Base-by-base conservation (phyloP, 2,329 filamentous ascomycete genomes). In the Alternaria sp. region DNA sequence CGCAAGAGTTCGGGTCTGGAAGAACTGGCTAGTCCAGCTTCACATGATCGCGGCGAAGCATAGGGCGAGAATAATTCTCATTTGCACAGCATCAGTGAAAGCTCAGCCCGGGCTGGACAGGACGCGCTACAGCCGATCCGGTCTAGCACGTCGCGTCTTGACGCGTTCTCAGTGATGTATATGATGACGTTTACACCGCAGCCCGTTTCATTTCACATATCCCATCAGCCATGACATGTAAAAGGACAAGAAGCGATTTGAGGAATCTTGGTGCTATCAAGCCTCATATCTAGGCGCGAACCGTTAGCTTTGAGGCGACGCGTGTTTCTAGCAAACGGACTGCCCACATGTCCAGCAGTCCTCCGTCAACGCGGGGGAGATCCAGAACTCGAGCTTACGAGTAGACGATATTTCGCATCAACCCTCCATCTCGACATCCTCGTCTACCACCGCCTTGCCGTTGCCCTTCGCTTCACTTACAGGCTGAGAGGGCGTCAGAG, bases 11-110 rank as follows among this genome's bases (percentile, higher is more conserved):
- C 12, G 38, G 18, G 38, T n/a, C 8, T 11, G 20, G 20, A 4
- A 9, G 3, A 9, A 9, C 8, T 11, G 3, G 0, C 38, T 7
- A 5, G 3, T 4, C 3, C 14, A 8, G 7, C 7, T 38, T 16
- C 16, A 38, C 7, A 38, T n/a, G 34, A n/a, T n/a, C 16, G 1
- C n/a, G 5, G 16, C 1, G 16, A n/a, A 38, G 34, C 14, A 38
- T 1, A n/a, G 7, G 14, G 7, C 4, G 2, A 7, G 3, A 4
- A 18, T n/a, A 8, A 18, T n/a, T n/a, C 14, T n/a, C 6, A 1
- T 38, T n/a, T n/a, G 7, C 14, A 20, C n/a, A 20, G 34, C 7
- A n/a, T 16, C 16, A 18, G 34, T n/a, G 16, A 8, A n/a, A n/a
- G 34, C 34, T n/a, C 6, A 7, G 16, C 34, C 34, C 32, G 11